These are phyloP conservation scores for Myxozyma sirexii DNA, from an alignment of 805 yeast species.

Conservation along the genomic window DNA sequence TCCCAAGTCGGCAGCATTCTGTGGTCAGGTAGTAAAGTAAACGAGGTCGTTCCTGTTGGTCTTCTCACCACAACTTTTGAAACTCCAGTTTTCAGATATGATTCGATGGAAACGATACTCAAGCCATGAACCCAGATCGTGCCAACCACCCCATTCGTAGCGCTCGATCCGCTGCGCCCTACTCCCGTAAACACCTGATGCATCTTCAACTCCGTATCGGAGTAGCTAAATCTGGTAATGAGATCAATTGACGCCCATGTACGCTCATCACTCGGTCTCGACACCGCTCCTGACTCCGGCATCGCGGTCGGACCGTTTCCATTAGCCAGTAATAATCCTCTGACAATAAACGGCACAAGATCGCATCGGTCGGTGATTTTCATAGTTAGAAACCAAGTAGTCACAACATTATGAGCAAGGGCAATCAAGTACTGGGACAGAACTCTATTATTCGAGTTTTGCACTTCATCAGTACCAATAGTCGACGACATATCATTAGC, in stretches of 20 bases:
- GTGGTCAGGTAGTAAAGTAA: slow-evolving; percentile 50
- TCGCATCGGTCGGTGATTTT: slow-evolving; percentile 58
- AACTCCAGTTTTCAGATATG: slow-evolving; percentile 43
- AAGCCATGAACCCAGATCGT: slow-evolving; percentile 65
- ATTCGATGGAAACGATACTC: slow-evolving; percentile 58
- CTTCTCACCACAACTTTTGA: slow-evolving; percentile 53
- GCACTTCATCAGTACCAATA: slow-evolving; percentile 26
- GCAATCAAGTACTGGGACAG: slow-evolving; percentile 63
- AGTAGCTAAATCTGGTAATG: slow-evolving; percentile 64
- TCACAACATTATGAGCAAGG: slow-evolving; percentile 67
- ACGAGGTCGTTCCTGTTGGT: slow-evolving; percentile 64
- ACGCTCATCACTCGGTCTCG: slow-evolving; percentile 49
- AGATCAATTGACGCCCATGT: slow-evolving; percentile 68
- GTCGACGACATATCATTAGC: slow-evolving; percentile 51
- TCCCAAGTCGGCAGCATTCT: slow-evolving; percentile 42
- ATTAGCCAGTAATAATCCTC: slow-evolving; percentile 54
- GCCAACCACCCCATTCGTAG: slow-evolving; percentile 36
- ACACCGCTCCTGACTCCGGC: slow-evolving; percentile 16
- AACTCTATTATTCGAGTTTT: slow-evolving; percentile 41
- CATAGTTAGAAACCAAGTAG: slow-evolving; percentile 72
- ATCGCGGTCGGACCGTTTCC: slow-evolving; percentile 39
- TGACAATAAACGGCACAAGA: slow-evolving; percentile 63
- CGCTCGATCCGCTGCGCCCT: slow-evolving; percentile 5
- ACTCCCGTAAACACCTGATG: slow-evolving; percentile 37
- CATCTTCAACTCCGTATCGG: slow-evolving; percentile 61